Conservation (phyloP, 73 alveolate genomes). For the Blepharisma japonicum region DNA sequence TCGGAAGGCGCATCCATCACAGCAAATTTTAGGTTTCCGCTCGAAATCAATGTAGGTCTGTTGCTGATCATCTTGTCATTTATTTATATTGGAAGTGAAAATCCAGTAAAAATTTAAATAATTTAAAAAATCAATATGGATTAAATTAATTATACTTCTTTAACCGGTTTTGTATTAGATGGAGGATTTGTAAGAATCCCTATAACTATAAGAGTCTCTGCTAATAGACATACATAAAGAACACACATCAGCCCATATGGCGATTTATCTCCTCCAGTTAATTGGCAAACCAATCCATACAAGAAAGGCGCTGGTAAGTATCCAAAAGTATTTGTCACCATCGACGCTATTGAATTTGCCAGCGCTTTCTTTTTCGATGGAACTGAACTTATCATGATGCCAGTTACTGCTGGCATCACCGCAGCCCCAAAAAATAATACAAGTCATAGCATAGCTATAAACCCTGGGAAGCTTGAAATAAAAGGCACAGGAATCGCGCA, state of each 20-base stretch:
- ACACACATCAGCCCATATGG: too few relatives aligned
- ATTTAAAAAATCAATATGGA: too few relatives aligned
- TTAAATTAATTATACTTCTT: too few relatives aligned
- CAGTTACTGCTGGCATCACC: conserved; percentile 88
- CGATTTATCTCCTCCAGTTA: conserved; percentile 67
- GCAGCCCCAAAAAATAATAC: conserved; percentile 93
- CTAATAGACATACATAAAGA: too few relatives aligned
- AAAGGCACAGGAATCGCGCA: conserved; percentile 83
- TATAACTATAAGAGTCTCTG: too few relatives aligned
- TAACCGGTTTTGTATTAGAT: too few relatives aligned
- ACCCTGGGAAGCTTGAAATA: conserved; percentile 51
- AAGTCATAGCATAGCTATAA: conserved; percentile 76
- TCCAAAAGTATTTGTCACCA: conserved; percentile 73
- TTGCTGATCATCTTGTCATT: background rate
- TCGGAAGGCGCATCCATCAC: conserved; percentile 12
- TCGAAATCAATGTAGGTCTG: background rate
- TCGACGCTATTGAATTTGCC: conserved; percentile 70
- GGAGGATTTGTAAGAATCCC: too few relatives aligned
- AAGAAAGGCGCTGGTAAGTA: conserved; percentile 81
- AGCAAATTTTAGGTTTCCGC: background rate
- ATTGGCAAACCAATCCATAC: conserved; percentile 68
- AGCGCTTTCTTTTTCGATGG: conserved; percentile 52
- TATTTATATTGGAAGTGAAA: background rate
- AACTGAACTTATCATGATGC: conserved; percentile 79
- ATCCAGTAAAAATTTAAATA: too few relatives aligned